Evolutionary conservation across 225 moss, liverwort and hornwort species (phyloP).

Genomic region (Climacium dendroides): DNA sequence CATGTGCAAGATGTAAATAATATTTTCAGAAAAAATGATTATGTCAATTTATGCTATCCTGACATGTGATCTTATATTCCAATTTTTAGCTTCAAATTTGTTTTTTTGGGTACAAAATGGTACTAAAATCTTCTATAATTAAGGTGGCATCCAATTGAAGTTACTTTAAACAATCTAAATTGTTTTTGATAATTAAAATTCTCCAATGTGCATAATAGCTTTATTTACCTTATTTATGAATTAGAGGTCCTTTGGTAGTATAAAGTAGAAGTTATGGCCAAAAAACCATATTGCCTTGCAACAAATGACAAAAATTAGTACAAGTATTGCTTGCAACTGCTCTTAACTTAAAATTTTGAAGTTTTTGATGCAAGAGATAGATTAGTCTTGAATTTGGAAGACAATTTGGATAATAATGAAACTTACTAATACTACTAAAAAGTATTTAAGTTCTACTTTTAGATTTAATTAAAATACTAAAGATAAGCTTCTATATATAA

Average conservation of each 20-base stretch:
- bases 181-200: background rate
- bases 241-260: background rate
- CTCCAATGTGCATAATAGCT: background rate
- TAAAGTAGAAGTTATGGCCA: background rate
- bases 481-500: background rate
- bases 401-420: rapidly evolving
- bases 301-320: background rate
- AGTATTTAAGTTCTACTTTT: background rate
- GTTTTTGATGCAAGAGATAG: background rate
- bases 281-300: background rate
- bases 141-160: background rate
- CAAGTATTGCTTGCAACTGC: rapidly evolving
- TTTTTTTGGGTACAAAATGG: background rate
- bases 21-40: background rate
- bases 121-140: background rate
- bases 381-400: background rate
- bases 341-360: background rate
- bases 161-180: background rate
- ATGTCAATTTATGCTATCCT: background rate
- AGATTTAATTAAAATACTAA: background rate
- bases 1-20: background rate
- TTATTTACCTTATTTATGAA: background rate
- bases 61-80: rapidly evolving
- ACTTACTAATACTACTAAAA: background rate
- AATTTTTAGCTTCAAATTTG: background rate